A percentile compares a stretch with the other conserved stretches of the same genome.
Evolutionary conservation across 2,329 filamentous ascomycete species (phyloP).

Genomic region (Cryphonectria parasitica): DNA sequence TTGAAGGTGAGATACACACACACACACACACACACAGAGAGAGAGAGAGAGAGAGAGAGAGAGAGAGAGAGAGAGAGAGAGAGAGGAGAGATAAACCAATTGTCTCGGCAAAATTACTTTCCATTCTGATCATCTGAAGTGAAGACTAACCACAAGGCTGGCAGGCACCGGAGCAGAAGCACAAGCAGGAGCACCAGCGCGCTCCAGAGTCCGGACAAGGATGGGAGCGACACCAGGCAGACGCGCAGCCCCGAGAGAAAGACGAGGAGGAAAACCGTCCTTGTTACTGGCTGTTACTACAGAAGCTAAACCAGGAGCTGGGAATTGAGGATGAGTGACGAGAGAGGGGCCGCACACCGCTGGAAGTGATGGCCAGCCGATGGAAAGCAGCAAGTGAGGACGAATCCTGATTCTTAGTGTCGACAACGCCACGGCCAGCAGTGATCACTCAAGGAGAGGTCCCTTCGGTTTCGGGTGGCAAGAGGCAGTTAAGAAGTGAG

Average conservation of each 20-base stretch:
- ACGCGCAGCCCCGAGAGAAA: not conserved
- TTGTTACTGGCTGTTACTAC: not conserved
- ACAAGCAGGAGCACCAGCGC: not conserved
- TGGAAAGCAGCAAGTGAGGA: not conserved
- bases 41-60: too few species aligned
- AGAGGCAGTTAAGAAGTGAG: not conserved
- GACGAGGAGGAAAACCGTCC: not conserved
- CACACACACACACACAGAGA: too few species aligned
- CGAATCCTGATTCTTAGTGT: not conserved
- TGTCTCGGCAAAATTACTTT: too few species aligned
- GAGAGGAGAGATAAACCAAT: too few species aligned
- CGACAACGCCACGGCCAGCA: not conserved
- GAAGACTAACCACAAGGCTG: not conserved
- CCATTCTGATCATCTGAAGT: too few species aligned
- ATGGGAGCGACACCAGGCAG: not conserved
- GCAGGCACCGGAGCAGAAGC: not conserved
- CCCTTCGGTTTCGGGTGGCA: not conserved
- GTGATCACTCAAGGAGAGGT: not conserved
- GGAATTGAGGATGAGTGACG: not conserved
- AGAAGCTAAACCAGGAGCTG: not conserved
- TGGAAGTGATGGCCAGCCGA: not conserved
- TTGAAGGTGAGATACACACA: not conserved
- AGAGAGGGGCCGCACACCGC: not conserved
- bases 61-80: too few species aligned
- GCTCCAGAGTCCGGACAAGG: not conserved